phyloP scores from a whole-genome alignment of 106 monocot species.

The Platanthera guangdongensis region DNA sequence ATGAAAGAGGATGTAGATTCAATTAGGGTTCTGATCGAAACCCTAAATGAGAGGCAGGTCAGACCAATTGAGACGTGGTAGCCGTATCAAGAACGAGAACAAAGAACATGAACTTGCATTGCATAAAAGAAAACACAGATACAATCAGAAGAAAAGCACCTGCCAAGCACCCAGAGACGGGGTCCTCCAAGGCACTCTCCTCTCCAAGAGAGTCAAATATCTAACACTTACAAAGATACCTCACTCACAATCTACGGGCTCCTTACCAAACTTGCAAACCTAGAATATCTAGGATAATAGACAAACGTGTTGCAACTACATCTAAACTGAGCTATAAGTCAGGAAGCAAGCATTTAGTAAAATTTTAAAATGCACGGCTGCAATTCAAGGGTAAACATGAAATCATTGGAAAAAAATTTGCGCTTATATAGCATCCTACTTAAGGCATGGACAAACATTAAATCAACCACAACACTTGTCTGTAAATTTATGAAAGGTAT shows the following conservation, averaged over 20 bases:
- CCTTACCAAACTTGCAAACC: not conserved
- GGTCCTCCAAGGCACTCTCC: too few species aligned
- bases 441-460: not conserved
- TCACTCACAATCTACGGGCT: too few species aligned
- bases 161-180: too few species aligned
- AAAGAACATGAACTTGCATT: too few species aligned
- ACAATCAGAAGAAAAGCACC: too few species aligned
- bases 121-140: too few species aligned
- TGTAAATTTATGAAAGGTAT: not conserved
- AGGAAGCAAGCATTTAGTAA: not conserved
- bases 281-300: not conserved
- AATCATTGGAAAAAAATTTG: not conserved
- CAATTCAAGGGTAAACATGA: not conserved
- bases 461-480: not conserved
- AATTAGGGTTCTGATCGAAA: too few species aligned
- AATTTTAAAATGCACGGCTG: not conserved
- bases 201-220: too few species aligned
- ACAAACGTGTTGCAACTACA: not conserved
- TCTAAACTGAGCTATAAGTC: not conserved
- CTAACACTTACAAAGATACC: not conserved
- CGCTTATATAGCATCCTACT: not conserved
- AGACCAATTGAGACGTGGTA: too few species aligned
- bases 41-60: too few species aligned
- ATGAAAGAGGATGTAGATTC: too few species aligned
- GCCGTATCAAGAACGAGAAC: too few species aligned